Evolutionary conservation across 169 alveolate species (phyloP), one percentile per base, ranked within the genome.

Genomic region (Plasmodium knowlesi): DNA sequence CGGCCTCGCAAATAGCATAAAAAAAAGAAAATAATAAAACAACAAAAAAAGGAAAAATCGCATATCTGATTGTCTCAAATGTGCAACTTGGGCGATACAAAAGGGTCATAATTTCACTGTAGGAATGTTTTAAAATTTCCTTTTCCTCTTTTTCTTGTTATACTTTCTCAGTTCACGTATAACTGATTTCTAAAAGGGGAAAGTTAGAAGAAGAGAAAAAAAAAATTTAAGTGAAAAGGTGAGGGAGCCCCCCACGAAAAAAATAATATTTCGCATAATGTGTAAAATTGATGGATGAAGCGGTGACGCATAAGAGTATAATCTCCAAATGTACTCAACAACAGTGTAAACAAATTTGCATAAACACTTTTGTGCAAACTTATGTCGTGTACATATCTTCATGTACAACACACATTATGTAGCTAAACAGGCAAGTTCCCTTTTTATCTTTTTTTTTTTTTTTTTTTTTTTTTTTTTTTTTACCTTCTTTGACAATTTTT

Each of bases 401-500:
- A 67, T 67, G 37, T 67, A 67, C 41, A 67, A 67, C 76, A 67
- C 37, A 67, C 30, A 67, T 67, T 67, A 67, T 19, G 37, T 67
- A 67, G 6, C 76, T 5, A 67, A 67, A 67, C 41, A 37, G 37
- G 76, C 14, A 37, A 10, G 76, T 1, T 16, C 25, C 61, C 25
- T 16, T 50, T 14, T 50, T 50, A 3, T 46, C 6, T 8, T n/a
- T 25, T 19, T 81, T 22, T 90, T 19, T 79, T 82, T 67, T 12
- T 74, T 28, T 76, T 78, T 43, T 92, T 89, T n/a, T n/a, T n/a
- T 79, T 82, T 67, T 12, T 74, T 28, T 76, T 78, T 43, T 92
- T 89, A 86, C 92, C 76, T 92, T 94, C 94, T 39, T 90, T 39
- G 96, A 92, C 19, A 94, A 81, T 78, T 89, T 95, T 41, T 86